Conservation (phyloP, 345 rosid species). For the Salix viminalis region DNA sequence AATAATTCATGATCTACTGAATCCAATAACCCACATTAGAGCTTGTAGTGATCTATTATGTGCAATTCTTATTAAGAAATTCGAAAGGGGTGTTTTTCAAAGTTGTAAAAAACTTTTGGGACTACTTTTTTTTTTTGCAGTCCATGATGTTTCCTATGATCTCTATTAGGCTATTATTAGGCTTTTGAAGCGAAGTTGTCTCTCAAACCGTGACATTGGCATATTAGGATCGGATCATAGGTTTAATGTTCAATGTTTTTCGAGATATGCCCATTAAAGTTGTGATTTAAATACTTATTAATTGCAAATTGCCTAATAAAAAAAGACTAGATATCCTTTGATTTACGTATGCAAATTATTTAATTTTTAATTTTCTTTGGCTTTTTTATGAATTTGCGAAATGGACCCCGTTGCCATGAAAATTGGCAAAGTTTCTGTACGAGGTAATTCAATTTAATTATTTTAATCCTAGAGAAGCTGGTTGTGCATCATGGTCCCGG, state of each 20-base stretch:
- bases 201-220: constrained; percentile 1
- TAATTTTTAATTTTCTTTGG: background rate
- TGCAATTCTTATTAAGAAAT: too few species aligned
- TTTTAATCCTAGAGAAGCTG: background rate
- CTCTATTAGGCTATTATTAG: constrained; percentile 3
- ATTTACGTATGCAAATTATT: background rate
- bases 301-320: background rate
- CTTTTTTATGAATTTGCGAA: background rate
- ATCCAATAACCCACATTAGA: too few species aligned
- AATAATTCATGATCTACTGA: too few species aligned
- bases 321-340: background rate
- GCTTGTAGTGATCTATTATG: too few species aligned
- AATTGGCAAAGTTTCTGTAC: constrained; percentile 1
- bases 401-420: constrained; percentile 26
- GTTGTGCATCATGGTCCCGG: constrained; percentile 30
- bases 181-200: constrained; percentile 4
- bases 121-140: background rate
- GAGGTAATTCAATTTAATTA: background rate
- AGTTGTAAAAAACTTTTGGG: background rate
- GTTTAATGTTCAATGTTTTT: constrained; percentile 6
- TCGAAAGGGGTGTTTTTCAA: background rate
- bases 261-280: constrained; percentile 17
- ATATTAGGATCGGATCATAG: background rate
- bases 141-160: background rate
- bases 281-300: background rate